Base-by-base conservation (phyloP, 345 rosid genomes). In the Angophora floribunda region DNA sequence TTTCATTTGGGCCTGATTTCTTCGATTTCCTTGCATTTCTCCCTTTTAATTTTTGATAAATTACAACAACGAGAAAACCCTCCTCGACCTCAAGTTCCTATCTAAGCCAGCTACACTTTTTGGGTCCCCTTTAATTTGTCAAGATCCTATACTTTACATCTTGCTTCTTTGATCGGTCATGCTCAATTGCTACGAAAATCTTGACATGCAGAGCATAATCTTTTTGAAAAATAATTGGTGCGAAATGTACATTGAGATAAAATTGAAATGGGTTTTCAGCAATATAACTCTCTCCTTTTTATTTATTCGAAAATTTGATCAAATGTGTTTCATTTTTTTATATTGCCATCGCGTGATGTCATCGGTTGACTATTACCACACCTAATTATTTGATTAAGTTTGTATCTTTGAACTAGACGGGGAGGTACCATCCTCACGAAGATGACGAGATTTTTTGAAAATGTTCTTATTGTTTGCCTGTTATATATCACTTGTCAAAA, bases 281-380 rank as follows among this genome's bases (percentile, higher is more conserved):
- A 16, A 9, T 67, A 15, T 32, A 32, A 67, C 15, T 15, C 4
- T 8, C 1, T 63, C 4, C 0, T 63, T 63, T 63, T 63, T 59
- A 59, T 26, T 11, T 59, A 59, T 26, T 59, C 1, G 13, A 2
- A 63, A 63, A 16, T 67, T 32, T 15, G 19, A 15, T 30, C 79
- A 4, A 15, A 19, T 10, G 7, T 32, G 6, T 67, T 67, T 22
- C 3, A 0, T 7, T 67, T 67, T 67, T 15, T 15, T 63, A 28
- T 67, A 32, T 4, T 8, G 9, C 45, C 6, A 4, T 7, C 1
- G 41, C 4, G 41, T 36, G 4, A 36, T 8, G 9, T 22, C 6
- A 4, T 7, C 0, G 3, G 3, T 26, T 28, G 11, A 11, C 13
- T 1, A n/a, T n/a, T n/a, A 4, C 12, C 0, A 1, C 67, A 59